Percentiles rank a stretch among this genome's conserved stretches.
Conservation (phyloP, 306 rosid genomes). For the Corylus americana region DNA sequence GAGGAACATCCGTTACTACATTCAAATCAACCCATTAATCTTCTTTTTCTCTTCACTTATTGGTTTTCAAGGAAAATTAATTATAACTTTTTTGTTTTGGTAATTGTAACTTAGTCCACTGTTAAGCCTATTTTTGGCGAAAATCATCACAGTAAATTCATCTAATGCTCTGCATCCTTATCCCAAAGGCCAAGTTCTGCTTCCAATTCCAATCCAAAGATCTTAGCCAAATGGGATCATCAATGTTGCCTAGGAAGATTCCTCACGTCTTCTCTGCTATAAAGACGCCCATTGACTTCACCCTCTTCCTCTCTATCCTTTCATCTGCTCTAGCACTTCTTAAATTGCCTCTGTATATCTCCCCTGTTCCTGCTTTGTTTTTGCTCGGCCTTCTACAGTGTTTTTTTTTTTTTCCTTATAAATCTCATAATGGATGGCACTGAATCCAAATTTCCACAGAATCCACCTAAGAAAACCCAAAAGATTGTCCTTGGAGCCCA, state of each 20-base stretch:
- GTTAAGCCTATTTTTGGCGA: background rate
- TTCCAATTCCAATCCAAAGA: background rate
- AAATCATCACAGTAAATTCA: background rate
- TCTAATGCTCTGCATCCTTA: background rate
- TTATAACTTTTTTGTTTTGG: background rate
- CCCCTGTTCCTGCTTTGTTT: background rate
- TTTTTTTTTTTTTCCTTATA: background rate
- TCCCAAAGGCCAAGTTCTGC: background rate
- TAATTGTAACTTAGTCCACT: background rate
- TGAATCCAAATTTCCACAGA: constrained; percentile 32
- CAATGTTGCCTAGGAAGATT: constrained; percentile 15
- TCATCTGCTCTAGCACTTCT: background rate
- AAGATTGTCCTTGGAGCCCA: constrained; percentile 32
- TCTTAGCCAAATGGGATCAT: background rate
- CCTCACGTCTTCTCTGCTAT: constrained; percentile 23
- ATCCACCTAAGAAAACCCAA: constrained; percentile 24
- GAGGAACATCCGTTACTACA: background rate
- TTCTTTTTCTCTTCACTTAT: background rate
- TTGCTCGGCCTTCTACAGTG: background rate
- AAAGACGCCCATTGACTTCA: constrained; percentile 31
- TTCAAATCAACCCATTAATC: background rate
- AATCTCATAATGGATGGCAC: constrained; percentile 26
- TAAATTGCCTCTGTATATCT: background rate
- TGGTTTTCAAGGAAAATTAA: background rate
- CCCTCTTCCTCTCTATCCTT: constrained; percentile 19